Evolutionary conservation across 495 filamentous ascomycete species (phyloP).

Genomic region (Penicillium fimorum): DNA sequence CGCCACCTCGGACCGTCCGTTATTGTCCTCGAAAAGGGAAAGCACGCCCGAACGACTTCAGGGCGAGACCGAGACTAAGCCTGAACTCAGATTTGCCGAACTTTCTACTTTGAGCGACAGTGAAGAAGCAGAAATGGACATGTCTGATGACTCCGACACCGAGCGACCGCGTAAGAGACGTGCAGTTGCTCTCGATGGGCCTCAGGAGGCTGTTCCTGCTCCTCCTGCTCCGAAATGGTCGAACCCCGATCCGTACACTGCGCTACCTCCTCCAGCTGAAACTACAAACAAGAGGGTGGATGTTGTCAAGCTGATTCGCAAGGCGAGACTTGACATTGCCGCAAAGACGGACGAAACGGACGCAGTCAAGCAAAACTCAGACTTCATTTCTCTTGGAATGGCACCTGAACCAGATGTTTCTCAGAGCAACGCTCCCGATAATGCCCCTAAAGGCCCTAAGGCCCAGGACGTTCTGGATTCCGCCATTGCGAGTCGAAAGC

Average conservation of each 20-base stretch:
- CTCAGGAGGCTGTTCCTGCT: conserved; percentile 20
- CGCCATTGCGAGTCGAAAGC: conserved; percentile 57
- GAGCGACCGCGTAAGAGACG: conserved; percentile 51
- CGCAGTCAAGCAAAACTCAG: conserved; percentile 60
- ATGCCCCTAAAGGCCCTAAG: conserved; percentile 36
- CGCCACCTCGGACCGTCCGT: conserved; percentile 45
- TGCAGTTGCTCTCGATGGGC: conserved; percentile 47
- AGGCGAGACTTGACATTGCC: conserved; percentile 59
- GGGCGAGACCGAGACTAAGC: conserved; percentile 27
- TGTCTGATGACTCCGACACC: conserved; percentile 47
- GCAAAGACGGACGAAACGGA: conserved; percentile 45
- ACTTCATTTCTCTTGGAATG: conserved; percentile 81
- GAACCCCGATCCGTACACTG: conserved; percentile 90
- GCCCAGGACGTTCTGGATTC: conserved; percentile 25
- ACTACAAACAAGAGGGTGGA: conserved; percentile 67
- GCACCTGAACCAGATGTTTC: conserved; percentile 46
- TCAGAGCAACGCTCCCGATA: conserved; percentile 29
- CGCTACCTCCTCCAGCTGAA: conserved; percentile 69
- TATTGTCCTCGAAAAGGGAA: conserved; percentile 40
- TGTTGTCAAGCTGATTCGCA: conserved; percentile 83
- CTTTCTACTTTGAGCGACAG: conserved; percentile 67
- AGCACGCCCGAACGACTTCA: conserved; percentile 39
- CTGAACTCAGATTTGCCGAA: conserved; percentile 41
- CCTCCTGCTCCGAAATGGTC: conserved; percentile 71
- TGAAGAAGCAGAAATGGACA: conserved; percentile 69